Evolutionary conservation across 2,329 filamentous ascomycete genomes (phyloP).

Genomic region (Apiospora malaysiana): DNA sequence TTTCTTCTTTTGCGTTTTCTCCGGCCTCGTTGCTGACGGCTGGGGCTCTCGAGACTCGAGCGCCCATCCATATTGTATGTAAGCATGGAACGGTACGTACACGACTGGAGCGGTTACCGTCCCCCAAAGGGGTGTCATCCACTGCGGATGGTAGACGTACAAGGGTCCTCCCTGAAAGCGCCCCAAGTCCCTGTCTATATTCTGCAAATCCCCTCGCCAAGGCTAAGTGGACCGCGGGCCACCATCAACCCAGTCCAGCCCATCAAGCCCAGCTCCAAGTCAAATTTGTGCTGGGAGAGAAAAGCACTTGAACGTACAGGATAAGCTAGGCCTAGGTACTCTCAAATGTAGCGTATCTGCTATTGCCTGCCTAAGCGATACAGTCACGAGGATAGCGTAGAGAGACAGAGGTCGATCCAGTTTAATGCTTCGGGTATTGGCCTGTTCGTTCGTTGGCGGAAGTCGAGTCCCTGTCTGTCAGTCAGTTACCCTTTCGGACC

Average conservation of each 20-base stretch:
- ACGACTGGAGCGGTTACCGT: neutral
- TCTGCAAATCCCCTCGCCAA: slow-evolving; percentile 17
- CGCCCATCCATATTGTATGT: neutral
- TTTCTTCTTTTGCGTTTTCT: neutral
- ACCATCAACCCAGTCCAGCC: slow-evolving; percentile 7
- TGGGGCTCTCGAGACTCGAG: neutral
- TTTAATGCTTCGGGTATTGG: neutral
- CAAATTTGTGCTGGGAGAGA: slow-evolving; percentile 12
- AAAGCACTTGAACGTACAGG: slow-evolving; percentile 7
- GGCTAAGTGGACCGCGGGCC: slow-evolving; percentile 19
- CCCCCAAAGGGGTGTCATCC: slow-evolving; percentile 7
- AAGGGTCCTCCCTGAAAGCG: neutral
- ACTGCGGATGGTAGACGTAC: neutral
- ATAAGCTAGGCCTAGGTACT: no score
- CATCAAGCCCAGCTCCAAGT: slow-evolving; percentile 15
- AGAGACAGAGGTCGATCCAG: neutral
- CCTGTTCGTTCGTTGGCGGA: neutral
- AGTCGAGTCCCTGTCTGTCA: slow-evolving; percentile 1
- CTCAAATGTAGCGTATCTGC: slow-evolving; percentile 12
- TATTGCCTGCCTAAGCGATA: slow-evolving; percentile 10
- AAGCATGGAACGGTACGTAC: neutral
- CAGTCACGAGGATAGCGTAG: slow-evolving; percentile 4
- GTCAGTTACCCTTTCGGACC: neutral
- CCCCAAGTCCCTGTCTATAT: slow-evolving; percentile 5
- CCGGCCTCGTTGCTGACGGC: neutral